Conservation (phyloP, 768 basidiomycete genomes). For the Lentinula boryana region DNA sequence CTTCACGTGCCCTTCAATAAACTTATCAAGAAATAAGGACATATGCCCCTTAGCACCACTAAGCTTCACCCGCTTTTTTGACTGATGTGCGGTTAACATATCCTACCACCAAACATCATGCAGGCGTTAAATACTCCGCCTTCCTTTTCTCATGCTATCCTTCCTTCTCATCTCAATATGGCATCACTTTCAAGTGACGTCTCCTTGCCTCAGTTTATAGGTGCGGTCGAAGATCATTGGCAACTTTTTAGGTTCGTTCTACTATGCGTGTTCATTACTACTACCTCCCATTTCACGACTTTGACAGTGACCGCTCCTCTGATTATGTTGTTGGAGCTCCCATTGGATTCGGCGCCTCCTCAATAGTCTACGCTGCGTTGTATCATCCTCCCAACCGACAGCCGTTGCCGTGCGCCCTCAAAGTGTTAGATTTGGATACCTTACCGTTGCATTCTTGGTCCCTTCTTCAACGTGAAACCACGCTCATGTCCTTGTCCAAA, state of each 20-base stretch:
- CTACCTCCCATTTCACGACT: constrained; percentile 4
- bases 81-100: neutral
- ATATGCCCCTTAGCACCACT: neutral
- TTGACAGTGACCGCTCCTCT: constrained; percentile 49
- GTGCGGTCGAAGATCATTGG: constrained; percentile 83
- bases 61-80: neutral
- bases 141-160: constrained; percentile 2
- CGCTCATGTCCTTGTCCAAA: constrained; percentile 87
- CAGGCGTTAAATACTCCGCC: constrained; percentile 1
- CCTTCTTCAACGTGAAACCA: constrained; percentile 78
- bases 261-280: constrained; percentile 1
- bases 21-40: neutral
- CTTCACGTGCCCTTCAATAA: neutral
- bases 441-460: constrained; percentile 66
- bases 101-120: neutral
- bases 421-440: constrained; percentile 83
- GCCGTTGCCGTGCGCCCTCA: constrained; percentile 68
- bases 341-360: constrained; percentile 90
- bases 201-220: constrained; percentile 46
- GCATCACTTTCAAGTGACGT: constrained; percentile 1
- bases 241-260: constrained; percentile 61
- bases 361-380: constrained; percentile 78
- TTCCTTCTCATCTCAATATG: neutral
- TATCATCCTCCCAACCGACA: constrained; percentile 40
- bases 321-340: constrained; percentile 76